These are phyloP conservation scores for Rhododendron ferrugineum DNA, from an alignment of 148 eudicot species.

Conservation along the genomic window DNA sequence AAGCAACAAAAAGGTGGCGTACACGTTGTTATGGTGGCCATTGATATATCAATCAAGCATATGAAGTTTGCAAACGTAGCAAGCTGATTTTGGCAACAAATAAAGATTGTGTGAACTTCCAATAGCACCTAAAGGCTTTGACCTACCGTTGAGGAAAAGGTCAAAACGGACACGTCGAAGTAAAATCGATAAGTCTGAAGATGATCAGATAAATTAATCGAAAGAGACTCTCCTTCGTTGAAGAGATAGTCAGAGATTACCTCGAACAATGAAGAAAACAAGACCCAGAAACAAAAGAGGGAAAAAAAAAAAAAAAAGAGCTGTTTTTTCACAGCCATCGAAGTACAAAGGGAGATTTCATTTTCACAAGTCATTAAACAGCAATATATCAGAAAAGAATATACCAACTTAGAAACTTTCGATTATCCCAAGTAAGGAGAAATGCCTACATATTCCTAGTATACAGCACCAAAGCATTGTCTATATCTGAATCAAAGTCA, in stretches of 20 bases:
- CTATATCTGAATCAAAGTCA: neutral
- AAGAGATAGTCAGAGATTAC: neutral
- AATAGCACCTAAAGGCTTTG: neutral
- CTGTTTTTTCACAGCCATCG: neutral
- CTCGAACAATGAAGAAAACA: neutral
- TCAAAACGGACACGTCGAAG: neutral
- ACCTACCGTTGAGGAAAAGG: neutral
- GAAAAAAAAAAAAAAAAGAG: neutral
- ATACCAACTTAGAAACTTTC: neutral
- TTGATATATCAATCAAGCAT: neutral
- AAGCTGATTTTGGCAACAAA: neutral
- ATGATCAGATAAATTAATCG: neutral
- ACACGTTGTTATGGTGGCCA: neutral
- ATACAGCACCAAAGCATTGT: neutral
- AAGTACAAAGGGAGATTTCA: neutral
- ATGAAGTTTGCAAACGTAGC: neutral
- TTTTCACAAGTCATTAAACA: neutral
- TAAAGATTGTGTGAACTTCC: neutral
- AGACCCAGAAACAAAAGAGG: neutral
- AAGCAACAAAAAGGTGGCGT: neutral
- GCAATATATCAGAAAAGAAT: neutral
- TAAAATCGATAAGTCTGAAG: neutral
- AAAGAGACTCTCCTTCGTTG: neutral
- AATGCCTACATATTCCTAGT: neutral
- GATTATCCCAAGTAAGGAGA: neutral